phyloP scores from a whole-genome alignment of 2,329 filamentous ascomycete species.

The Zymoseptoria passerinii region DNA sequence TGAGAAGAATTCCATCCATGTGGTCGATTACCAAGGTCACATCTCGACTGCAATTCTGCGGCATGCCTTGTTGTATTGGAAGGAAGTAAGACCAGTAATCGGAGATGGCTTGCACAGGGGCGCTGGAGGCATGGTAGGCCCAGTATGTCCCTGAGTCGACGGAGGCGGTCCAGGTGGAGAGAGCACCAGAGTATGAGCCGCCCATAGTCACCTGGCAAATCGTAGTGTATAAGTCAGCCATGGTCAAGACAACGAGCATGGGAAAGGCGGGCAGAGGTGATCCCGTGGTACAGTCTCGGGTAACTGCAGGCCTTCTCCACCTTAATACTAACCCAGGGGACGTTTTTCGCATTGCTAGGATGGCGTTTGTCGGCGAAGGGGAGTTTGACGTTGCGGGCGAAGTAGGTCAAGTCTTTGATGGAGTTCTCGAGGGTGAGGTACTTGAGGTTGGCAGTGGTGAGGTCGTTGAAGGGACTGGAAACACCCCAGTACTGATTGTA shows the following conservation, averaged over 20 bases:
- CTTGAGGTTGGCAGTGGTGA: conserved; percentile 47
- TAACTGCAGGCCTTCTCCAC: too few relatives aligned
- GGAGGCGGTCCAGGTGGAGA: conserved; percentile 49
- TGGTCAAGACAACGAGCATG: too few relatives aligned
- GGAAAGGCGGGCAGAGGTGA: too few relatives aligned
- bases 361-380: conserved; percentile 43
- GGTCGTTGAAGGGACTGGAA: conserved; percentile 44
- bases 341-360: conserved; percentile 42
- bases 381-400: conserved; percentile 46
- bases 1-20: conserved; percentile 32
- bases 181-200: conserved; percentile 49
- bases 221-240: too few relatives aligned
- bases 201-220: conserved; percentile 29
- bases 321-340: conserved; percentile 44
- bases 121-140: conserved; percentile 52
- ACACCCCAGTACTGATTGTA: conserved; percentile 44
- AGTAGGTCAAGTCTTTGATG: conserved; percentile 46
- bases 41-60: conserved; percentile 50
- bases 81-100: conserved; percentile 53
- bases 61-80: conserved; percentile 51
- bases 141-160: conserved; percentile 49
- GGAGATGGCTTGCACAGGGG: conserved; percentile 47
- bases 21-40: conserved; percentile 45
- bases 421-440: conserved; percentile 48
- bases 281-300: too few relatives aligned